phyloP scores from a whole-genome alignment of 441 rosid species.

The Mallotus japonicus region DNA sequence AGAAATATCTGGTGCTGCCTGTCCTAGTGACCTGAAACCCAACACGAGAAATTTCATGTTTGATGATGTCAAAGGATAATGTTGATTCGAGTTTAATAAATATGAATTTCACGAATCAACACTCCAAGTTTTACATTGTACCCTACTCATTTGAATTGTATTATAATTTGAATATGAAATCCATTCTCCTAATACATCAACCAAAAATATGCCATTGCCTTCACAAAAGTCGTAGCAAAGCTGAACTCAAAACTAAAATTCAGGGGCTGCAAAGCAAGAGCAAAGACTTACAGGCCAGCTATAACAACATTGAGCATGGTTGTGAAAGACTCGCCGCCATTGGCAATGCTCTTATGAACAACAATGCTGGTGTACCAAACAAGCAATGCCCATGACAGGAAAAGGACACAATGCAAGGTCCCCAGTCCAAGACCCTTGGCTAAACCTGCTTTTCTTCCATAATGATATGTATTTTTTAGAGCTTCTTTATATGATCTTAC shows the following conservation, averaged over 20 bases:
- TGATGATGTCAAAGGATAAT: not conserved
- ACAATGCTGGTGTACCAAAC: slow-evolving; percentile 88
- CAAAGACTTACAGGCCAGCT: slow-evolving; percentile 72
- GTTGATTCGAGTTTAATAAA: not conserved
- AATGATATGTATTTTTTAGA: slow-evolving; percentile 57
- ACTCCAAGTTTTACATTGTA: not conserved
- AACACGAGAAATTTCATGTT: not conserved
- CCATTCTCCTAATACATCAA: no score
- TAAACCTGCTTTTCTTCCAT: slow-evolving; percentile 81
- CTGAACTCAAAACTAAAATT: not conserved
- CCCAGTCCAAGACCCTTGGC: slow-evolving; percentile 91
- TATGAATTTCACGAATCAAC: no score
- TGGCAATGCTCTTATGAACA: slow-evolving; percentile 76
- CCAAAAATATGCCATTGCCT: no score
- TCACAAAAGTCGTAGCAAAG: no score
- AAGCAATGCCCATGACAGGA: slow-evolving; percentile 93
- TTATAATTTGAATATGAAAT: not conserved
- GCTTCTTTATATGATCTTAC: slow-evolving; percentile 69
- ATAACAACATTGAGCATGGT: slow-evolving; percentile 98
- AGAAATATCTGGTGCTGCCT: slow-evolving; percentile 79
- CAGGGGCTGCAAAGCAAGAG: not conserved
- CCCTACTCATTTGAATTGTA: not conserved
- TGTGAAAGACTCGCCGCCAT: slow-evolving; percentile 95
- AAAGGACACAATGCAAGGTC: slow-evolving; percentile 74
- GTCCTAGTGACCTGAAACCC: slow-evolving; percentile 73